Conservation (phyloP, 345 rosid genomes). For the Hibiscus syriacus region DNA sequence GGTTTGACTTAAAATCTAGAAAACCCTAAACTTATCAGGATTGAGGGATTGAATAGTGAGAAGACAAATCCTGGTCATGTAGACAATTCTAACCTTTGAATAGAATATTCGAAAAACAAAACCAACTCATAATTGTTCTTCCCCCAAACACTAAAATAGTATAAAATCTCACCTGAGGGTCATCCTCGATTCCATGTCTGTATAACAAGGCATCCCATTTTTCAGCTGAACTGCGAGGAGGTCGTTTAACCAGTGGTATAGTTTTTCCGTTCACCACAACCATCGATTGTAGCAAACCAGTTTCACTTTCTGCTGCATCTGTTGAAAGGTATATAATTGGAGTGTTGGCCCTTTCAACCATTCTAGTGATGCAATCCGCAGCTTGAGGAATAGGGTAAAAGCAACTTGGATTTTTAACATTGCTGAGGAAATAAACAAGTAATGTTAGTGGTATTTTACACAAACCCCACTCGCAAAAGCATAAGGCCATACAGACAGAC, state of each 20-base stretch:
- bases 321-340: constrained; percentile 78
- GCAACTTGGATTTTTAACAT: too few species aligned
- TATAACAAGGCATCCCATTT: constrained; percentile 90
- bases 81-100: background rate
- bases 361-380: constrained; percentile 66
- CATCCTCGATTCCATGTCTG: constrained; percentile 58
- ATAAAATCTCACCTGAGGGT: constrained; percentile 52
- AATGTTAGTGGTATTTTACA: background rate
- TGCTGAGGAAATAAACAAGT: constrained; percentile 16
- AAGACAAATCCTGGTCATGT: background rate
- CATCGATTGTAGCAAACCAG: too few species aligned
- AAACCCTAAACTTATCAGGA: background rate
- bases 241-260: too few species aligned
- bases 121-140: background rate
- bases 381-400: constrained; percentile 96
- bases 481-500: background rate
- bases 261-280: too few species aligned
- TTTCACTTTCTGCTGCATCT: too few species aligned
- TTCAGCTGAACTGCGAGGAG: too few species aligned
- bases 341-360: constrained; percentile 59
- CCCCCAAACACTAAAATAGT: background rate
- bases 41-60: background rate
- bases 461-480: background rate
- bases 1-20: background rate
- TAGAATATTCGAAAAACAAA: background rate